Conservation (phyloP, 345 rosid genomes). For the Lagerstroemia speciosa region DNA sequence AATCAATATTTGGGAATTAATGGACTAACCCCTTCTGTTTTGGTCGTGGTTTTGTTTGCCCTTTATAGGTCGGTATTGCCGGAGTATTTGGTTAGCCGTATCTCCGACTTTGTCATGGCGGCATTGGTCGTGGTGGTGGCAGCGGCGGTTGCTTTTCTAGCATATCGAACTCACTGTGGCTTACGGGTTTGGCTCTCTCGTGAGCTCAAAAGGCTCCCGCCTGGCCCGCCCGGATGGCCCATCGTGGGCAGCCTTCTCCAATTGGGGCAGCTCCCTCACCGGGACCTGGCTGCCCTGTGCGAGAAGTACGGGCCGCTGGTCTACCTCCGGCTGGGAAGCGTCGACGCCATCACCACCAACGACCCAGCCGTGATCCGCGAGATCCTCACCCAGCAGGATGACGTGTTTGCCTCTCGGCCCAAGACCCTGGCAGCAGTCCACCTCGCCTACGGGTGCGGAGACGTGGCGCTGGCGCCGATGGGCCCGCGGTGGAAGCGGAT, state of each 20-base stretch:
- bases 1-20: not conserved
- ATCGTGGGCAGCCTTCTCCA: constrained; percentile 81
- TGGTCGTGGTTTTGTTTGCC: not conserved
- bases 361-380: constrained; percentile 64
- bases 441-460: constrained; percentile 65
- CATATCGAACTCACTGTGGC: not conserved
- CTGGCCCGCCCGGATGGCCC: constrained; percentile 80
- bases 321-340: constrained; percentile 62
- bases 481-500: constrained; percentile 65
- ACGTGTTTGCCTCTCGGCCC: constrained; percentile 78
- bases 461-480: constrained; percentile 71
- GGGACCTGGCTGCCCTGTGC: constrained; percentile 61
- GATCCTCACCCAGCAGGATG: constrained; percentile 65
- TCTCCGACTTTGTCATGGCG: constrained; percentile 9
- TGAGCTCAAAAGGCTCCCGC: constrained; percentile 39
- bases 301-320: constrained; percentile 65
- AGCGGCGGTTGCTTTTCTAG: not conserved
- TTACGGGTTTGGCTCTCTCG: not conserved
- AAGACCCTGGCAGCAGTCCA: constrained; percentile 69
- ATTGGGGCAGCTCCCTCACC: constrained; percentile 57
- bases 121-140: not conserved
- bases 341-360: constrained; percentile 73
- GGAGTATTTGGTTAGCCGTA: not conserved
- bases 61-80: not conserved
- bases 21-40: not conserved